Conservation (phyloP, 2,329 filamentous ascomycete species). For the Stenocarpella maydis region DNA sequence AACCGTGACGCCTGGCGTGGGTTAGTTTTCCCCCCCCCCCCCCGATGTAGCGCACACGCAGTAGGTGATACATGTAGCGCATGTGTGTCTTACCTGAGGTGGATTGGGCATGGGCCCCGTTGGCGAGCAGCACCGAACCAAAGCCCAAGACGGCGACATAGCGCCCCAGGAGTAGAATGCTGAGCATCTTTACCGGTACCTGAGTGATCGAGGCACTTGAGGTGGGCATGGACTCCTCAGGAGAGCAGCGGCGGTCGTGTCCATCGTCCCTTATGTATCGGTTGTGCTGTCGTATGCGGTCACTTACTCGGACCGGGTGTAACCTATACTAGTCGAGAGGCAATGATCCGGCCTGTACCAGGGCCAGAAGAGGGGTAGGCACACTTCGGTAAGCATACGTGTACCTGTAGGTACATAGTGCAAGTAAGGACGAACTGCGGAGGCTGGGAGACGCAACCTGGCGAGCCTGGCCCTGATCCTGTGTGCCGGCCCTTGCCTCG, state of each 20-base stretch:
- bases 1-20: slow-evolving; percentile 57
- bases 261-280: neutral
- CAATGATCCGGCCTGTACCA: neutral
- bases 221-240: neutral
- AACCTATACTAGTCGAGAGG: neutral
- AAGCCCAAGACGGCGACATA: slow-evolving; percentile 12
- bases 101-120: neutral
- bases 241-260: neutral
- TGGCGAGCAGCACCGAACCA: slow-evolving; percentile 14
- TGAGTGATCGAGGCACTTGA: slow-evolving; percentile 1
- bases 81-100: neutral
- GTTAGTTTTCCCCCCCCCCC: neutral
- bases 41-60: neutral
- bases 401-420: no score
- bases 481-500: neutral
- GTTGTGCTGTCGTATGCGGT: neutral
- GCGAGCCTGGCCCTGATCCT: neutral
- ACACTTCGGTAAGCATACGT: no score
- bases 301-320: neutral
- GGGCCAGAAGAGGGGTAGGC: slow-evolving; percentile 19
- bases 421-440: slow-evolving; percentile 9
- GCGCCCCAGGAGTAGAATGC: slow-evolving; percentile 7
- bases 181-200: slow-evolving; percentile 17
- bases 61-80: no score
- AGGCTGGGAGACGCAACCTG: neutral